Base-by-base conservation (phyloP, 1,284 basidiomycete species). In the Meira nashicola region DNA sequence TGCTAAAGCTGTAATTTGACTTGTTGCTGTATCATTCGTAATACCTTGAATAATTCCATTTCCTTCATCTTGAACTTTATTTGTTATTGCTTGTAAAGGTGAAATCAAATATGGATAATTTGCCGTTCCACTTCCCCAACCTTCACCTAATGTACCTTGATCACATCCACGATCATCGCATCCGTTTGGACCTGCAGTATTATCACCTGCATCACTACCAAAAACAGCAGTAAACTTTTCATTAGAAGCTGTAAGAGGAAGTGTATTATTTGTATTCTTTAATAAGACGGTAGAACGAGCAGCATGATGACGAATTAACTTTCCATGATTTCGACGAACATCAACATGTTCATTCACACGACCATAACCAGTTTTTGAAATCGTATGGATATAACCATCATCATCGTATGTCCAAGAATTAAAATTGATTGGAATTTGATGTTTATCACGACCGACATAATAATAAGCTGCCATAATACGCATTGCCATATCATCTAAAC, bases 61-160 rank as follows among this genome's bases (percentile, higher is more conserved):
- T 17, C 58, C 82, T 70, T 88, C 85, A 58, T 84, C 61, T 21
- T 58, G 83, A 1, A 81, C 80, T 38, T 74, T 74, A 70, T 73
- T 68, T 89, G 86, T 63, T 92, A 85, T n/a, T 15, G 89, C 88
- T 70, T 87, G 85, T 50, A 87, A 68, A 1, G 68, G 81, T 23
- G 80, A 79, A 55, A 83, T 77, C 39, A 83, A 79, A 74, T 82
- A 83, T 0, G 82, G 79, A 74, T 80, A 83, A 33, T 82, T 73
- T 50, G 74, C 77, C 5, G 82, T 77, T 55, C 88, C 88, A 11
- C 66, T 68, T n/a, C 73, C 90, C 89, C 90, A 91, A 28, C 89
- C 89, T 84, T 89, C 86, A 5, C 87, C 89, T 1, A 91, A 82
- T n/a, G 87, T 84, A 37, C 88, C 87, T 55, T 79, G 78, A 41